These are phyloP conservation scores for Eugenia klotzschiana DNA, from an alignment of 441 rosid species.

Conservation along the genomic window DNA sequence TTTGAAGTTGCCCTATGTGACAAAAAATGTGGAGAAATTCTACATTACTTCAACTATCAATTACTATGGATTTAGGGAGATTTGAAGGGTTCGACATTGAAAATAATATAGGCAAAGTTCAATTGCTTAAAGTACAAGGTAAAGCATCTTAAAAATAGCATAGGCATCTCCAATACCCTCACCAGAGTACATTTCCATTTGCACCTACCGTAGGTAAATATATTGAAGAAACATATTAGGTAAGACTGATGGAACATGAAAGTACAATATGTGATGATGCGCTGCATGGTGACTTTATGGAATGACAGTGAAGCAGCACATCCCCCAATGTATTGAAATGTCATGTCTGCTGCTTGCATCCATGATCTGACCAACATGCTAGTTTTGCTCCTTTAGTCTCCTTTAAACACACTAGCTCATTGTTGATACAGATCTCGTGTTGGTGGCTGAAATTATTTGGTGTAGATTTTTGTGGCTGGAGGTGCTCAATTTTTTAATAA, in stretches of 20 bases:
- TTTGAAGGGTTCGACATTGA: not conserved
- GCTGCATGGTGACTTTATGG: not conserved
- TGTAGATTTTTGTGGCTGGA: not conserved
- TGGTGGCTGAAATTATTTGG: not conserved
- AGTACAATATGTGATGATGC: not conserved
- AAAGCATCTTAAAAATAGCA: not conserved
- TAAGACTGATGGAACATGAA: not conserved
- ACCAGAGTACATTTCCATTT: not conserved
- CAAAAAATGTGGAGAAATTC: not conserved
- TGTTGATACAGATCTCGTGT: not conserved
- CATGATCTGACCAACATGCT: not conserved
- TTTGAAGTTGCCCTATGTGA: not conserved
- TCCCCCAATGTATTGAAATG: not conserved
- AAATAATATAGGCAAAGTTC: not conserved
- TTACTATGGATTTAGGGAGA: not conserved
- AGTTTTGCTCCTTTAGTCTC: not conserved
- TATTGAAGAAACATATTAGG: not conserved
- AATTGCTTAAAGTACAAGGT: not conserved
- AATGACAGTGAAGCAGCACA: not conserved
- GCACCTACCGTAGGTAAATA: not conserved
- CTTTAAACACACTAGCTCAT: not conserved
- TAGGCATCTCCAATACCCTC: not conserved
- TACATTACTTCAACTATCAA: not conserved
- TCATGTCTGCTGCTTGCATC: not conserved
- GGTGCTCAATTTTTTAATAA: not conserved